Conservation (phyloP, 2,329 filamentous ascomycete genomes). For the Trichoderma asperellum region DNA sequence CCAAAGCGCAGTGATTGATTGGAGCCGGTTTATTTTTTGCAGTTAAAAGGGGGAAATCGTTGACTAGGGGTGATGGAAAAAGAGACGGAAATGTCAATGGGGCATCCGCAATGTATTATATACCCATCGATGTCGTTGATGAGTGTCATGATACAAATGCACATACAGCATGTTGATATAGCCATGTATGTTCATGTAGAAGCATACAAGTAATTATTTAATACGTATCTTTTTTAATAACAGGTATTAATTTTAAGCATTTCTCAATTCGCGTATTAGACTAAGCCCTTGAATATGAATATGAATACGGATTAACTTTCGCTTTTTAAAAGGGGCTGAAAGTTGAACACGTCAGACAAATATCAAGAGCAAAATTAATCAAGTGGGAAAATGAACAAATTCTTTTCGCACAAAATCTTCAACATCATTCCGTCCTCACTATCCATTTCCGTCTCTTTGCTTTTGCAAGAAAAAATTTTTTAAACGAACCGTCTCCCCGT, state of each 20-base stretch:
- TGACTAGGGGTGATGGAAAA: background rate
- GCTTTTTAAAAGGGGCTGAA: background rate
- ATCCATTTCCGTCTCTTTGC: background rate
- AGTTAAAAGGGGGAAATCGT: background rate
- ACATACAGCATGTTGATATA: constrained; percentile 11
- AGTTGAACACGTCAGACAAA: background rate
- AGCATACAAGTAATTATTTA: constrained; percentile 9
- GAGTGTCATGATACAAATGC: constrained; percentile 7
- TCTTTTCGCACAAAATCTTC: background rate
- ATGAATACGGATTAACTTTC: background rate
- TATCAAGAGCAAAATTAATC: background rate
- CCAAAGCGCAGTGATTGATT: constrained; percentile 33
- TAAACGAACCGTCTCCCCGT: background rate
- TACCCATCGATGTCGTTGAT: constrained; percentile 3
- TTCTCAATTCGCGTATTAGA: background rate
- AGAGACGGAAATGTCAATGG: background rate
- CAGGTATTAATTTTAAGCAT: background rate
- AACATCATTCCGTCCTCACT: background rate
- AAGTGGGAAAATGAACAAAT: constrained; percentile 1
- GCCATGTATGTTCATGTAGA: constrained; percentile 2
- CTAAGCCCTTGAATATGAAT: too few species aligned
- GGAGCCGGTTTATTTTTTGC: background rate
- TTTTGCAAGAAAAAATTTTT: background rate
- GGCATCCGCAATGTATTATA: background rate
- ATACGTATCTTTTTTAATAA: background rate